Evolutionary conservation across 1,284 basidiomycete species (phyloP).

Genomic region (Trametes sp.): DNA sequence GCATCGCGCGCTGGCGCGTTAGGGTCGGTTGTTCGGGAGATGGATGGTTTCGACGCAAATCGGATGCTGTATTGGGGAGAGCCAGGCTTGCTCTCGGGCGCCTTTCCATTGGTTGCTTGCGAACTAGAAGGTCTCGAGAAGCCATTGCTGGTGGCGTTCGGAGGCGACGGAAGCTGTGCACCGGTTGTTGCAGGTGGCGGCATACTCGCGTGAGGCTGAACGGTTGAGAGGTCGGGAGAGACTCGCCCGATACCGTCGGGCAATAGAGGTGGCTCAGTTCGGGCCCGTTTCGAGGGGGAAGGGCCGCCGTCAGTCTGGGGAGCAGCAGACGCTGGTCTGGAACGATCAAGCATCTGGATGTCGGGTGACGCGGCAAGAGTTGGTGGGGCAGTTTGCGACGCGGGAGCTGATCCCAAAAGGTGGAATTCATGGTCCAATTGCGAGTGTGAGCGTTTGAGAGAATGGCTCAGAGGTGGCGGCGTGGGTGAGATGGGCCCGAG

Average conservation of each 20-base stretch:
- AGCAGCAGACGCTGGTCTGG: slow-evolving; percentile 56
- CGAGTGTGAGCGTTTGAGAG: slow-evolving; percentile 56
- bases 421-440: slow-evolving; percentile 49
- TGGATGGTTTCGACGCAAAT: slow-evolving; percentile 72
- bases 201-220: slow-evolving; percentile 31
- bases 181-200: slow-evolving; percentile 27
- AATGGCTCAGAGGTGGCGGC: slow-evolving; percentile 51
- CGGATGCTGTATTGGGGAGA: slow-evolving; percentile 53
- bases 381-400: slow-evolving; percentile 39
- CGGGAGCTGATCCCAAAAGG: slow-evolving; percentile 26
- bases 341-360: slow-evolving; percentile 52
- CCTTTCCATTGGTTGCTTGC: slow-evolving; percentile 36
- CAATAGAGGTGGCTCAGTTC: slow-evolving; percentile 56
- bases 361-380: slow-evolving; percentile 53
- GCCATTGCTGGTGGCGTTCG: slow-evolving; percentile 24
- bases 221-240: slow-evolving; percentile 14
- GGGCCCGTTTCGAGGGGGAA: slow-evolving; percentile 69
- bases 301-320: slow-evolving; percentile 58
- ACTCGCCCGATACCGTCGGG: slow-evolving; percentile 26
- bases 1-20: slow-evolving; percentile 66
- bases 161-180: slow-evolving; percentile 17
- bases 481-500: slow-evolving; percentile 54
- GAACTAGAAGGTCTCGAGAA: slow-evolving; percentile 34
- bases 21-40: slow-evolving; percentile 64
- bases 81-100: slow-evolving; percentile 27